phyloP scores from a whole-genome alignment of 805 yeast species.

The Saturnispora sanitii region DNA sequence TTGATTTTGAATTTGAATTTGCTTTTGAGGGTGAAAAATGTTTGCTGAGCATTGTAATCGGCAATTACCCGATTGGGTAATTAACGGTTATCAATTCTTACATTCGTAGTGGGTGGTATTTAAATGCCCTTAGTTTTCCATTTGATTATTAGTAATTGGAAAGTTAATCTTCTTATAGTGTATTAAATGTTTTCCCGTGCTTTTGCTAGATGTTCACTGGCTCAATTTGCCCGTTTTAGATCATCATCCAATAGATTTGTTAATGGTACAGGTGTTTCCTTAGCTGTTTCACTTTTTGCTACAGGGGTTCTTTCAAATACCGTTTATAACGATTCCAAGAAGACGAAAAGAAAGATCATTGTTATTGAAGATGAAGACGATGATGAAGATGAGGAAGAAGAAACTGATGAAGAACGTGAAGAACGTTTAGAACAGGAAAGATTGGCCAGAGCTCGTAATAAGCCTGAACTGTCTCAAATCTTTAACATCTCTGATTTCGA shows the following conservation, averaged over 20 bases:
- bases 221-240: too few species aligned
- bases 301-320: conserved; percentile 3
- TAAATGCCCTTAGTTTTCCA: too few species aligned
- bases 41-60: neutral
- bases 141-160: too few species aligned
- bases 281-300: conserved; percentile 3
- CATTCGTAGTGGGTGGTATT: too few species aligned
- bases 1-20: neutral
- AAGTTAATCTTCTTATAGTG: too few species aligned
- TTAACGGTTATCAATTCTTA: neutral
- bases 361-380: conserved; percentile 21
- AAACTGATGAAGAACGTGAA: conserved; percentile 19
- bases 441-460: conserved; percentile 28
- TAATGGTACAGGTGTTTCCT: too few species aligned
- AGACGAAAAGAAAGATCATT: conserved; percentile 12
- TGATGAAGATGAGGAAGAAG: conserved; percentile 20
- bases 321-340: conserved; percentile 9
- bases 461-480: conserved; percentile 62
- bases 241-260: too few species aligned
- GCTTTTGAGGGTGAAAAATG: too few species aligned
- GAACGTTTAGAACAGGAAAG: conserved; percentile 32
- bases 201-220: too few species aligned
- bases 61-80: conserved; percentile 2
- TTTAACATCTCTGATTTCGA: conserved; percentile 81
- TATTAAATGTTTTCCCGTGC: too few species aligned